Evolutionary conservation across 495 filamentous ascomycete genomes (phyloP), one percentile per base, ranked within the genome.

Genomic region (Annulohypoxylon maeteangense): DNA sequence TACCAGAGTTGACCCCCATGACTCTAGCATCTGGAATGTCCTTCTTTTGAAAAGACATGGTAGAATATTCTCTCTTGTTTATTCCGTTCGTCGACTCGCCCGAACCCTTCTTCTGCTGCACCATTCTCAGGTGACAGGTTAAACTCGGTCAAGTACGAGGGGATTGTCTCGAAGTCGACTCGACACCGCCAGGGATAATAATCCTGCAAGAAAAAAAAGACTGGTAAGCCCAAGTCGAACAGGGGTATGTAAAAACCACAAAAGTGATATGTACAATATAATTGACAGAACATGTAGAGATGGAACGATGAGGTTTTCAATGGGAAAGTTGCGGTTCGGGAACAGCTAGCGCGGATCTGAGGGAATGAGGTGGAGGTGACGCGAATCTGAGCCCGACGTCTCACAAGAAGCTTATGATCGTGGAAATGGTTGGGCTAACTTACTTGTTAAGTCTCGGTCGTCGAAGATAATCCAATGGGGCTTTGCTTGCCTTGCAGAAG

Each of bases 111-210:
- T 87, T 84, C 62, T 89, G 88, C 78, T 90, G 90, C 29, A 92
- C 92, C 93, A 94, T 95, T 83, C 92, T 96, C 64, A 97, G 85
- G 61, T 87, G 80, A 76, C 92, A 92, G 51, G 84, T 50, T 85
- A 14, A 88, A 81, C 59, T 90, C 85, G 55, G 82, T 85, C 16
- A 85, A 87, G 40, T 87, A 87, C 44, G 86, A 87, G 76, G 91
- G 91, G 63, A 90, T 87, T 69, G 92, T 92, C 44, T 88, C 88
- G 79, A 89, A 95, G 68, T 90, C 87, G 62, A 93, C 91, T 90
- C 87, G 62, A 93, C 91, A 65, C 90, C 90, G 72, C 82, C 88
- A 71, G 87, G 88, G 12, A 91, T 86, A 12, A 88, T 89, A 82
- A 68, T 92, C 92, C 93, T 97, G 75, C 50, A 57, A 8, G 68